These are phyloP conservation scores for Aspergillus chevalieri DNA, from an alignment of 2,329 filamentous ascomycete genomes.

Conservation along the genomic window DNA sequence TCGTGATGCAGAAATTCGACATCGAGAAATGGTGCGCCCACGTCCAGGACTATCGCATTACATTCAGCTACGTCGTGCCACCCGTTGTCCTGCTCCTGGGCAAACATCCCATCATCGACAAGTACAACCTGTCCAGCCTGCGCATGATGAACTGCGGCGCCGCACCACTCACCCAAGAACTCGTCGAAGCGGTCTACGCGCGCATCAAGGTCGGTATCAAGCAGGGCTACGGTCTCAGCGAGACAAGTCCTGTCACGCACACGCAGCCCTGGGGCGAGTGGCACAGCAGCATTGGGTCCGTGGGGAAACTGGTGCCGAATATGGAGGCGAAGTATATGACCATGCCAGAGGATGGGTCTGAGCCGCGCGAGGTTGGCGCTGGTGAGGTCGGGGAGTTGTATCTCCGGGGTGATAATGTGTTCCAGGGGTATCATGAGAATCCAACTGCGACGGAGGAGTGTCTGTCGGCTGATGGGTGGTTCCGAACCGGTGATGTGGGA, in stretches of 20 bases:
- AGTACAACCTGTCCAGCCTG: constrained; percentile 73
- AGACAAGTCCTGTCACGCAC: constrained; percentile 75
- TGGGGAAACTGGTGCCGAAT: constrained; percentile 71
- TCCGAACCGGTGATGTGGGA: constrained; percentile 84
- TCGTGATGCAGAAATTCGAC: constrained; percentile 76
- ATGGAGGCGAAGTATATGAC: constrained; percentile 75
- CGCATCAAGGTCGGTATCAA: constrained; percentile 75
- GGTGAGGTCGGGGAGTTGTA: constrained; percentile 66
- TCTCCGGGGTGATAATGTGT: constrained; percentile 59
- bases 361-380: constrained; percentile 50
- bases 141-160: constrained; percentile 84
- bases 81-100: constrained; percentile 74
- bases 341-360: constrained; percentile 45
- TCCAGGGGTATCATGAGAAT: constrained; percentile 58
- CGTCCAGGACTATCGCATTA: constrained; percentile 69
- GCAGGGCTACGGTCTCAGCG: constrained; percentile 86
- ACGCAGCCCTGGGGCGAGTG: constrained; percentile 70
- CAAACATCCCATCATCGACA: constrained; percentile 70
- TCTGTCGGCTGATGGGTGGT: constrained; percentile 66
- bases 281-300: constrained; percentile 68
- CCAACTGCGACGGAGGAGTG: constrained; percentile 51
- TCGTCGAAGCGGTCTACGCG: constrained; percentile 68
- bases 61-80: constrained; percentile 75
- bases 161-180: constrained; percentile 72
- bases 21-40: constrained; percentile 70